Conservation (phyloP, 306 rosid genomes). For the Acacia melanoxylon region DNA sequence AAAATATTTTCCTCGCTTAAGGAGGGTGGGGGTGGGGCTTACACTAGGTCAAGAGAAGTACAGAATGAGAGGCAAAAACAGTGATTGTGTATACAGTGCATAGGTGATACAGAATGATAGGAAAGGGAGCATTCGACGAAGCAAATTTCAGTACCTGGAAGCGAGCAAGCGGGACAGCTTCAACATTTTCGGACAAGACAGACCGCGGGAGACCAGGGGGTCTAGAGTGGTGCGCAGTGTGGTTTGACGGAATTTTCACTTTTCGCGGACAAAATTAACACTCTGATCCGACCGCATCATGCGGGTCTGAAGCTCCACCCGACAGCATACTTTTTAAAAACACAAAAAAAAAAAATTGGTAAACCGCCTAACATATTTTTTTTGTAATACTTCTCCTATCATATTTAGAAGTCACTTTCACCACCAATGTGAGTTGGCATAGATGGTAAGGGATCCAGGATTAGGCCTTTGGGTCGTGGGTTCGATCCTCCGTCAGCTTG, state of each 20-base stretch:
- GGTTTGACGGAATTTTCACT: neutral
- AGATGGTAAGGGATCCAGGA: too few relatives aligned
- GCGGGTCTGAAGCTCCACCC: too few relatives aligned
- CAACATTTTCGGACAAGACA: constrained; percentile 38
- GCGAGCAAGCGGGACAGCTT: constrained; percentile 46
- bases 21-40: neutral
- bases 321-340: too few relatives aligned
- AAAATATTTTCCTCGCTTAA: neutral
- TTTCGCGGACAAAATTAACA: neutral
- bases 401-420: too few relatives aligned
- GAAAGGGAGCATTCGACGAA: neutral
- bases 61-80: neutral
- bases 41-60: neutral
- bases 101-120: neutral
- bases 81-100: neutral
- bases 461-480: too few relatives aligned
- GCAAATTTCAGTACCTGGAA: constrained; percentile 41
- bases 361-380: too few relatives aligned
- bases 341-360: too few relatives aligned
- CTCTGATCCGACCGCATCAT: too few relatives aligned
- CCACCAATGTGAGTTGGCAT: too few relatives aligned
- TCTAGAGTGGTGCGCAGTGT: neutral
- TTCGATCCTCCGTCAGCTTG: too few relatives aligned
- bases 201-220: neutral
- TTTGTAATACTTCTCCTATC: too few relatives aligned